A percentile compares a stretch with the other conserved stretches of the same genome.
These are phyloP conservation scores for Phymatotrichopsis omnivora DNA, from an alignment of 2,329 filamentous ascomycete genomes.

Conservation along the genomic window DNA sequence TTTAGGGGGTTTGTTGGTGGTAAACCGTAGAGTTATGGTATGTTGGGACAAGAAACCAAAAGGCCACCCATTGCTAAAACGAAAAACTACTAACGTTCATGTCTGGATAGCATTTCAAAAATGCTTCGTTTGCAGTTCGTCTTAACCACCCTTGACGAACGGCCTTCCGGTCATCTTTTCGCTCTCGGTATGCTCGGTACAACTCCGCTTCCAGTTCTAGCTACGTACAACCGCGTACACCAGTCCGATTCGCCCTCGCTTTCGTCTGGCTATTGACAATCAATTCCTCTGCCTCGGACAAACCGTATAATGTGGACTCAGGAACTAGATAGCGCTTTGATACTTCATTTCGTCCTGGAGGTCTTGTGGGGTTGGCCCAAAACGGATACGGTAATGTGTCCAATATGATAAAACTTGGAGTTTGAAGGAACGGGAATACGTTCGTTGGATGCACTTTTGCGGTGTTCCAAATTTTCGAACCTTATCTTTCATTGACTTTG, in stretches of 20 bases:
- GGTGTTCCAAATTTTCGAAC: too few relatives aligned
- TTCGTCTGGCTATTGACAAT: not conserved
- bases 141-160: not conserved
- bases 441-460: too few relatives aligned
- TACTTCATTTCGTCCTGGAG: constrained; percentile 2
- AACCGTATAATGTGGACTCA: not conserved
- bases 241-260: not conserved
- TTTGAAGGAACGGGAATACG: constrained; percentile 6
- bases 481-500: too few relatives aligned
- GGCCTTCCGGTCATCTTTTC: not conserved
- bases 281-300: not conserved
- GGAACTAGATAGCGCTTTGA: constrained; percentile 3
- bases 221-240: not conserved
- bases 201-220: not conserved
- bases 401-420: not conserved
- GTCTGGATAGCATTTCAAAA: not conserved
- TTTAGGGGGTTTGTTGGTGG: constrained; percentile 9
- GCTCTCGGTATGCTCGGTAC: not conserved
- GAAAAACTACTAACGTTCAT: not conserved
- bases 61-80: constrained; percentile 8
- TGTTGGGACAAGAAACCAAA: constrained; percentile 1
- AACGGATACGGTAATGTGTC: too few relatives aligned
- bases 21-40: constrained; percentile 6
- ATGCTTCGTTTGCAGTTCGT: not conserved
- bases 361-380: constrained; percentile 1